A percentile compares a stretch with the other conserved stretches of the same genome.
These are phyloP conservation scores for Ormosia semicastrata DNA, from an alignment of 306 rosid genomes.

Conservation along the genomic window DNA sequence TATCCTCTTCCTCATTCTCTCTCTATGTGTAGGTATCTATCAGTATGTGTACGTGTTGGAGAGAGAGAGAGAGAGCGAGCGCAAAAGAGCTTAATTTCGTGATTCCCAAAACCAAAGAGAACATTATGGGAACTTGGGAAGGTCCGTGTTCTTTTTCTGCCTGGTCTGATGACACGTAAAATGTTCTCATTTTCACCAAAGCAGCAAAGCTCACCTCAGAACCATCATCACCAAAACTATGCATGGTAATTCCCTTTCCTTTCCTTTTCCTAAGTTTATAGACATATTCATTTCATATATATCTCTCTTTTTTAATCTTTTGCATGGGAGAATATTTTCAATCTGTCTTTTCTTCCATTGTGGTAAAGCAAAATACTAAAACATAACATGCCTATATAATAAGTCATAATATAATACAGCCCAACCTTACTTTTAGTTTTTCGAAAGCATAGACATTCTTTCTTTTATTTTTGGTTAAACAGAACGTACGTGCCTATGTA, in stretches of 20 bases:
- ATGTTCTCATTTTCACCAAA: conserved; percentile 32
- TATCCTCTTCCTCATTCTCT: not conserved
- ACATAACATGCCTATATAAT: not conserved
- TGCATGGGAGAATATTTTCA: conserved; percentile 11
- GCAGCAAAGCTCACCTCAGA: conserved; percentile 17
- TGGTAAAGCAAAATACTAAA: not conserved
- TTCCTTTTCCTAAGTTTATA: conserved; percentile 18
- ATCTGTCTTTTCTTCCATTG: conserved; percentile 25
- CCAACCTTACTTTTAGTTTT: not conserved
- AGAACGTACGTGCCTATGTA: not conserved
- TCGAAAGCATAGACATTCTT: not conserved
- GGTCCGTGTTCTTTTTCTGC: conserved; percentile 32
- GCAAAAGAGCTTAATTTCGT: conserved; percentile 34
- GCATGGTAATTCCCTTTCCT: not conserved
- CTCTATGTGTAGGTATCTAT: not conserved
- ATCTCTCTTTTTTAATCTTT: not conserved
- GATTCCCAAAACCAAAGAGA: conserved; percentile 42
- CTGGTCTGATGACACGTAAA: conserved; percentile 30
- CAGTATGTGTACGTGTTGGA: not conserved
- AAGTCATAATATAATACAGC: not conserved
- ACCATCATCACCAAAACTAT: not conserved
- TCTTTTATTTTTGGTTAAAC: not conserved
- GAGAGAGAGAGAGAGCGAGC: not conserved
- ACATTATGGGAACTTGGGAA: conserved; percentile 26
- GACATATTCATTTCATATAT: not conserved